Base-by-base conservation (phyloP, 2,329 filamentous ascomycete genomes). In the Huntiella savannae region DNA sequence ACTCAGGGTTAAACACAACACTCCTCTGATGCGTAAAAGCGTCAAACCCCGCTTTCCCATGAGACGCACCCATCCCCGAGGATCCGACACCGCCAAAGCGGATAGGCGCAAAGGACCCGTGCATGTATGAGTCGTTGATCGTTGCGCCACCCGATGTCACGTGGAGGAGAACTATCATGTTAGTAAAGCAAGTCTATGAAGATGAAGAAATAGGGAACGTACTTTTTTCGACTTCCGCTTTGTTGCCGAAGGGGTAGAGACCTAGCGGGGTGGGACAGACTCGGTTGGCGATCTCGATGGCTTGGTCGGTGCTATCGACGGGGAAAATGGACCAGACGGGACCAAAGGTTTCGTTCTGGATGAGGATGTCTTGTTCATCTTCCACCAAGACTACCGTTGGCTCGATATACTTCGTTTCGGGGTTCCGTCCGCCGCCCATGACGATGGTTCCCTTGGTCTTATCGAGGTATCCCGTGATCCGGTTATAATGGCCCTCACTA, bases 401-500 rank as follows among this genome's bases (percentile, higher is more conserved):
- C 59, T 88, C 85, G 54, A 98, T 91, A 62, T 82, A 95, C 43
- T 82, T 76, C 32, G 84, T 73, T 33, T 71, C 67, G 58, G 83
- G 78, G 59, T 96, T 85, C 65, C 82, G 78, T 46, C 78, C 75
- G 42, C 91, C 91, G 44, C 91, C 91, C 55, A 93, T 66, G 42
- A 96, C 69, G 52, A 98, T 85, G 64, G 82, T 82, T 60, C 91
- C 91, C 51, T 73, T 73, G 47, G 75, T 81, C 48, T 75, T 70
- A 59, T 94, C 85, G n/a, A 98, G 67, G 83, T 96, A 86, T 56
- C 76, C 75, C 72, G 91, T 93, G 54, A 96, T 70, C 34, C 88
- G 78, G 51, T 74, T 67, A 63, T 88, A 96, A 54, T 91, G 78
- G 37, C 70, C 66, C 53, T 75, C 68, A 62, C 93, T 94, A 62